A percentile compares a stretch with the other conserved stretches of the same genome.
Conservation (phyloP, 306 rosid genomes). For the Acacia melanoxylon region DNA sequence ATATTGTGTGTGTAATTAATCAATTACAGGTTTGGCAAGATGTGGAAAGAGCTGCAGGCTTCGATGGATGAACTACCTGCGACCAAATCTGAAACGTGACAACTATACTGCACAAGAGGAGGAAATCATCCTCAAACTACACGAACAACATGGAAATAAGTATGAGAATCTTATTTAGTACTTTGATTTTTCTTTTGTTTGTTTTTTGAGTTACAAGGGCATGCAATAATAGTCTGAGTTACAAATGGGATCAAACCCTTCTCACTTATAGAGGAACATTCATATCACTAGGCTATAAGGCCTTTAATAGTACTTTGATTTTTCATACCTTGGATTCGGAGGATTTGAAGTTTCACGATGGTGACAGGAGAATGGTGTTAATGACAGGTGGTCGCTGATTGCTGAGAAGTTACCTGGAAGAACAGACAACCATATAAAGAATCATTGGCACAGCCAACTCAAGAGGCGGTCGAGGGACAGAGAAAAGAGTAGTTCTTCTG, state of each 20-base stretch:
- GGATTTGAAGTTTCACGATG: background rate
- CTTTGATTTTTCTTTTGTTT: too few relatives aligned
- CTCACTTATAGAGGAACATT: too few relatives aligned
- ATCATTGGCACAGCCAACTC: constrained; percentile 66
- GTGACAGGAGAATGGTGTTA: background rate
- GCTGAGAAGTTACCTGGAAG: constrained; percentile 64
- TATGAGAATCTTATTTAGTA: constrained; percentile 26
- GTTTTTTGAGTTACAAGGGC: too few relatives aligned
- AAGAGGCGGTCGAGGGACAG: constrained; percentile 35
- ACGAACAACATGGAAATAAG: constrained; percentile 70
- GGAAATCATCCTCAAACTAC: constrained; percentile 53
- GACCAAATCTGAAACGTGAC: constrained; percentile 69
- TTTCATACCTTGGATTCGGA: background rate
- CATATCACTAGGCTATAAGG: too few relatives aligned
- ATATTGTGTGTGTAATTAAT: background rate
- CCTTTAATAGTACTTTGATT: background rate
- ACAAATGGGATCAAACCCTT: too few relatives aligned
- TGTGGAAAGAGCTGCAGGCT: constrained; percentile 92
- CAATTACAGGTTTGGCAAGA: constrained; percentile 52
- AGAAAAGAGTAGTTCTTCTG: background rate
- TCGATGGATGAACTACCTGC: constrained; percentile 77
- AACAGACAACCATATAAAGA: constrained; percentile 75
- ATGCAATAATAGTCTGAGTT: too few relatives aligned
- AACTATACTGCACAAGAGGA: constrained; percentile 59
- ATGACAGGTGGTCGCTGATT: constrained; percentile 63